phyloP scores from a whole-genome alignment of 2,329 filamentous ascomycete genomes.

The Ascochyta clinopodiicola region DNA sequence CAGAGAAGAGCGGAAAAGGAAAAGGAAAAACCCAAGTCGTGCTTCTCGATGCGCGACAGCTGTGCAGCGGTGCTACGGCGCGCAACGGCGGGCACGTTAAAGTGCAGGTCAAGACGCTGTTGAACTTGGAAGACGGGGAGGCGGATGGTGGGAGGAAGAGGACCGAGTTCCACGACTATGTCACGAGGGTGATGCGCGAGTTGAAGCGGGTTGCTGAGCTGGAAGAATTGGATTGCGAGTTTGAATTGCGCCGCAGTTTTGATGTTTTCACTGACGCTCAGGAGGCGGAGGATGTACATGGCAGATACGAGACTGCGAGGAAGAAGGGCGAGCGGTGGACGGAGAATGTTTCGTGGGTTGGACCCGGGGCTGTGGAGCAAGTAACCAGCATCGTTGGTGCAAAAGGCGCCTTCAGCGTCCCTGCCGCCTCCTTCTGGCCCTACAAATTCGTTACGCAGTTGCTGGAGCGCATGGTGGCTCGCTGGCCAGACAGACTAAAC shows the following conservation, averaged over 20 bases:
- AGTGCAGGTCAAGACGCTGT: constrained; percentile 52
- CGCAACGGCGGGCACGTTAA: constrained; percentile 53
- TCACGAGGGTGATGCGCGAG: constrained; percentile 17
- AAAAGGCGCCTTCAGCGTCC: constrained; percentile 26
- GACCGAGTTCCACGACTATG: constrained; percentile 19
- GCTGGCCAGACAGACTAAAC: constrained; percentile 24
- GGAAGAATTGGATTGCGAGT: constrained; percentile 29
- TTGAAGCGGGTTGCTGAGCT: constrained; percentile 20
- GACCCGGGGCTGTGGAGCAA: constrained; percentile 16
- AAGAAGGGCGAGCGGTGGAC: constrained; percentile 26
- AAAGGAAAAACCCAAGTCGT: constrained; percentile 7
- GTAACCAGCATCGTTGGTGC: constrained; percentile 30
- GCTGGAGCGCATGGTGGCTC: constrained; percentile 19
- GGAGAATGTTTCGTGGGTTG: constrained; percentile 18
- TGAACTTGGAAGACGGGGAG: neutral
- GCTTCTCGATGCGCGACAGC: constrained; percentile 31
- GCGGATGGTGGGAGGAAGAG: constrained; percentile 8
- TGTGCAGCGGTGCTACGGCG: constrained; percentile 35
- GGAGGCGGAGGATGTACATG: constrained; percentile 14
- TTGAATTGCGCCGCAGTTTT: constrained; percentile 32
- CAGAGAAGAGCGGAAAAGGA: too few species aligned
- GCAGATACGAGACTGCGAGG: constrained; percentile 13
- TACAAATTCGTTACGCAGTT: constrained; percentile 40
- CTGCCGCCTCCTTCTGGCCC: constrained; percentile 30
- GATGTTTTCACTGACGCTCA: constrained; percentile 23